Conservation (phyloP, 345 rosid species). For the Aethionema arabicum region DNA sequence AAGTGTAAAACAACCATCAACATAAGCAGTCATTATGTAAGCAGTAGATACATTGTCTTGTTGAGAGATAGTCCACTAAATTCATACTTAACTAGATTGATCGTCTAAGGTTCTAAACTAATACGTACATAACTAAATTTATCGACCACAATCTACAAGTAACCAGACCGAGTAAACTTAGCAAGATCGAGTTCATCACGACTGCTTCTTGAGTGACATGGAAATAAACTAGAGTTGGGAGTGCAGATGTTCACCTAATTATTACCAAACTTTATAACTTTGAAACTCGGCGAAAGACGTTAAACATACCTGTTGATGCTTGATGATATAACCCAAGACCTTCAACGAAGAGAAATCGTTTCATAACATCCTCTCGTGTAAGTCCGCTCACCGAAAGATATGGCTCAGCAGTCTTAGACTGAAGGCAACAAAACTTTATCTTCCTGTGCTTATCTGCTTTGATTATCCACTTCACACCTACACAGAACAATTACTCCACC, state of each 20-base stretch:
- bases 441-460: conserved; percentile 71
- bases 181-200: not conserved
- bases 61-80: too few species aligned
- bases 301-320: conserved; percentile 74
- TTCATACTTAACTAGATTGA: not conserved
- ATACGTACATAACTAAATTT: not conserved
- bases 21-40: conserved; percentile 1
- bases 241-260: not conserved
- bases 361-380: conserved; percentile 68
- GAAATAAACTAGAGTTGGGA: not conserved
- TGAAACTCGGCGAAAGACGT: not conserved
- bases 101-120: too few species aligned
- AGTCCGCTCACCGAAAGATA: conserved; percentile 72
- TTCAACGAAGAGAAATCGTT: conserved; percentile 78
- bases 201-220: not conserved
- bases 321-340: conserved; percentile 76
- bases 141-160: not conserved
- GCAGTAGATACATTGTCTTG: not conserved
- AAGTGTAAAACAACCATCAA: not conserved
- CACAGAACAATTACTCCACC: not conserved
- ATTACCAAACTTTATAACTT: not conserved
- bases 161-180: not conserved
- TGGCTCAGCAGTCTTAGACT: conserved; percentile 83
- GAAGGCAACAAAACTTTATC: conserved; percentile 94
- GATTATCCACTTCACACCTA: conserved; percentile 91